phyloP scores from a whole-genome alignment of 2,329 filamentous ascomycete genomes.

The Apiospora arundinis region DNA sequence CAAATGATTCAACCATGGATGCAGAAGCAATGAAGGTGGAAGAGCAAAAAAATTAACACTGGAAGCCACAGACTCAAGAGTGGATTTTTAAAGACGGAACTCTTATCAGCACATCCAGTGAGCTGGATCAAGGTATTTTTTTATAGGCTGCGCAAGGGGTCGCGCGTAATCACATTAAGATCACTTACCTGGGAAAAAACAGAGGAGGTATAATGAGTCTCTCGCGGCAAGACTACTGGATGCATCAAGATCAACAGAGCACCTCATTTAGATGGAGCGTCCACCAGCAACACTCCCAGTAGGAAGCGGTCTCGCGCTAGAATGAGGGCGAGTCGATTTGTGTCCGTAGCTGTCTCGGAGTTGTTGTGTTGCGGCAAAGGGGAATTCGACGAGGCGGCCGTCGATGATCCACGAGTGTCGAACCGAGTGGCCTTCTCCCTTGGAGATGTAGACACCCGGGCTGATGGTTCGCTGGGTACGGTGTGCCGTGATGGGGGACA shows the following conservation, averaged over 20 bases:
- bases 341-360: conserved; percentile 4
- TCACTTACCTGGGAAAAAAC: neutral
- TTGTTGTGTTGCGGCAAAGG: conserved; percentile 19
- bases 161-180: neutral
- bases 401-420: conserved; percentile 26
- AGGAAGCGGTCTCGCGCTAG: conserved; percentile 1
- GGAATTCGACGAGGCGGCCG: conserved; percentile 26
- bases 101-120: neutral
- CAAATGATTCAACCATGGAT: neutral
- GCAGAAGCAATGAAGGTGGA: neutral
- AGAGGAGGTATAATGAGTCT: neutral
- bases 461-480: conserved; percentile 23
- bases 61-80: neutral
- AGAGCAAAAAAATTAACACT: too few relatives aligned
- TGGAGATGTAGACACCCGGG: conserved; percentile 27
- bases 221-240: neutral
- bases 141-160: neutral
- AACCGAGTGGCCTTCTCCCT: conserved; percentile 25
- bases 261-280: neutral
- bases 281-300: neutral
- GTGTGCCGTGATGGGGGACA: conserved; percentile 24
- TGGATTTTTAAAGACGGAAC: neutral
- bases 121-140: neutral
- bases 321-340: conserved; percentile 9
- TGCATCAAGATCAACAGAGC: neutral